Percentiles rank a stretch among this genome's conserved stretches.
Conservation (phyloP, 352 stramenopile species). For the Phytopythium kandeliae region DNA sequence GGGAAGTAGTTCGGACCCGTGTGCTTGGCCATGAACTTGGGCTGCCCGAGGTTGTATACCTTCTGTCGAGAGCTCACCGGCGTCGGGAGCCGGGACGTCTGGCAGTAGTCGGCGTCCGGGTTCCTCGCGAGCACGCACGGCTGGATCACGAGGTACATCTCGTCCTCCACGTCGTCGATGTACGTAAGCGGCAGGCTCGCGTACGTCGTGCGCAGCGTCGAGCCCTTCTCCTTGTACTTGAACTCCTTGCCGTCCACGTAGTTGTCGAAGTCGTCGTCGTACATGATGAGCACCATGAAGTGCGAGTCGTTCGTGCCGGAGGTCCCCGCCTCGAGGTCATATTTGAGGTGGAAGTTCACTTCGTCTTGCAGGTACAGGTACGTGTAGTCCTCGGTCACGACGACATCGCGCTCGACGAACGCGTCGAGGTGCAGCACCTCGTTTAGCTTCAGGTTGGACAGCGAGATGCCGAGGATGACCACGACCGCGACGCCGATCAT, state of each 20-base stretch:
- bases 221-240: constrained; percentile 25
- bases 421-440: constrained; percentile 65
- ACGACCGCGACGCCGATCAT: constrained; percentile 27
- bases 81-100: too few relatives aligned
- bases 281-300: constrained; percentile 53
- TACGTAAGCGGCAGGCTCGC: too few relatives aligned
- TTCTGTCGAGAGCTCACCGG: too few relatives aligned
- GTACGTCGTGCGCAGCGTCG: constrained; percentile 29
- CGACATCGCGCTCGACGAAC: constrained; percentile 43
- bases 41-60: too few relatives aligned
- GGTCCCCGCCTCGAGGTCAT: constrained; percentile 31
- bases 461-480: constrained; percentile 22
- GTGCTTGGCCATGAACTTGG: too few relatives aligned
- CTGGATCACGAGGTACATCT: too few relatives aligned
- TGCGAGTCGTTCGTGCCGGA: constrained; percentile 17
- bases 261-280: constrained; percentile 42
- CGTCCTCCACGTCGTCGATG: too few relatives aligned
- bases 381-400: constrained; percentile 45
- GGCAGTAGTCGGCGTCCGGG: too few relatives aligned
- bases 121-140: too few relatives aligned
- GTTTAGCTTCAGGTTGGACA: constrained; percentile 33
- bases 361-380: constrained; percentile 59
- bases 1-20: too few relatives aligned
- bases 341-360: constrained; percentile 51
- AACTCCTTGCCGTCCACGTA: constrained; percentile 45